Base-by-base conservation (phyloP, 495 filamentous ascomycete species). In the Daldinia grandis region DNA sequence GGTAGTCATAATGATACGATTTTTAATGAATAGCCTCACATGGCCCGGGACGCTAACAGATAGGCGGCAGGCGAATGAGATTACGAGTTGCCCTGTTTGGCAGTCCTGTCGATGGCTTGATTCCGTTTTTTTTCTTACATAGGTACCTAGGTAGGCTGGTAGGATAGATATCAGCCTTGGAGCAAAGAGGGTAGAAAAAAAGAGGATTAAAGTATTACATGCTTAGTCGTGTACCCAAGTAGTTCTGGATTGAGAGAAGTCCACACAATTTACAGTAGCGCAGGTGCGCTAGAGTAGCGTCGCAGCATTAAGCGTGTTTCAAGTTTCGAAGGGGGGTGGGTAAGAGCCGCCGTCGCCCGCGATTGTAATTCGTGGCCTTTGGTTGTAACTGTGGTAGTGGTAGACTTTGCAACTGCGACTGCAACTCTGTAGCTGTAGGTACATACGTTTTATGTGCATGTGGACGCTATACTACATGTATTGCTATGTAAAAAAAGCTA, bases 301-400 rank as follows among this genome's bases (percentile, higher is more conserved):
- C 57, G 71, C 67, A 74, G 71, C 62, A 38, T 56, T 66, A 70
- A 70, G 71, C 67, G 71, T 70, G 71, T 74, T 74, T 74, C 71
- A 74, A 69, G 62, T 74, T 70, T 67, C 61, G 19, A 51, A 54
- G 38, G 61, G 64, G 44, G 50, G 50, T 54, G 50, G 53, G 53
- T 35, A 35, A 38, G 70, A 69, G 66, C 71, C 71, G 71, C 71
- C 68, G 35, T 42, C 37, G 35, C 37, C 35, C 56, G 28, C 19
- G 33, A 31, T 31, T 56, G n/a, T 56, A 56, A 31, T 31, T 56
- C 19, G 9, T 30, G 49, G 42, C 19, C 42, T 47, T 47, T 7
- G 17, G 42, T 47, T 47, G 42, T 44, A 17, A 21, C 6, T 44
- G 33, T 37, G 12, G 33, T 37, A 37, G 33, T 37, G 38, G n/a